phyloP scores from a whole-genome alignment of 805 yeast species.

The Lachancea kluyveri region DNA sequence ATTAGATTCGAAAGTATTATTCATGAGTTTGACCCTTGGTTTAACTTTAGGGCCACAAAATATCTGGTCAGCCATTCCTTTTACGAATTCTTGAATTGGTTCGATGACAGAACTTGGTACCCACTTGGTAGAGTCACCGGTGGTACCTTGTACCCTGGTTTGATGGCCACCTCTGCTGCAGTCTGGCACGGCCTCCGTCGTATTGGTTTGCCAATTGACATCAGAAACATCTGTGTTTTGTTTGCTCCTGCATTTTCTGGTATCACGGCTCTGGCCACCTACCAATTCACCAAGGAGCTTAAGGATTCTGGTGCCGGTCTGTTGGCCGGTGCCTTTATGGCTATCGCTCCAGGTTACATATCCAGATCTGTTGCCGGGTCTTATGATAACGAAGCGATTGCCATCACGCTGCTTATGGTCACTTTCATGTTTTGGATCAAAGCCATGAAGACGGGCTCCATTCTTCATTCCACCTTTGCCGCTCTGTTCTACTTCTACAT shows the following conservation, averaged over 20 bases:
- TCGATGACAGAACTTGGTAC: conserved; percentile 98
- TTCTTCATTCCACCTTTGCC: conserved; percentile 74
- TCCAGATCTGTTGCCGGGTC: conserved; percentile 98
- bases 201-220: conserved; percentile 79
- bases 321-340: conserved; percentile 89
- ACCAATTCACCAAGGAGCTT: conserved; percentile 81
- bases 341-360: conserved; percentile 97
- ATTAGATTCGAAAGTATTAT: conserved; percentile 92
- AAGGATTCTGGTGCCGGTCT: conserved; percentile 87
- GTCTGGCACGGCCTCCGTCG: conserved; percentile 68
- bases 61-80: conserved; percentile 78
- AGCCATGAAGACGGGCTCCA: conserved; percentile 85
- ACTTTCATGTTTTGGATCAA: conserved; percentile 96
- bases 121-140: conserved; percentile 99
- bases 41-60: conserved; percentile 94
- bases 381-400: conserved; percentile 98
- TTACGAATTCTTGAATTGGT: conserved; percentile 94
- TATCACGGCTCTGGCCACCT: conserved; percentile 84
- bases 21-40: conserved; percentile 97
- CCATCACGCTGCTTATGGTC: conserved; percentile 90
- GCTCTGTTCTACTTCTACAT: conserved; percentile 92
- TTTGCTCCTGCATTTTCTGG: conserved; percentile 97
- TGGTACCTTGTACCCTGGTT: conserved; percentile 95
- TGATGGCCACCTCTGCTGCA: conserved; percentile 95
- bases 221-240: conserved; percentile 91